phyloP scores from a whole-genome alignment of 208 protist species.

The Trypanosoma theileri region DNA sequence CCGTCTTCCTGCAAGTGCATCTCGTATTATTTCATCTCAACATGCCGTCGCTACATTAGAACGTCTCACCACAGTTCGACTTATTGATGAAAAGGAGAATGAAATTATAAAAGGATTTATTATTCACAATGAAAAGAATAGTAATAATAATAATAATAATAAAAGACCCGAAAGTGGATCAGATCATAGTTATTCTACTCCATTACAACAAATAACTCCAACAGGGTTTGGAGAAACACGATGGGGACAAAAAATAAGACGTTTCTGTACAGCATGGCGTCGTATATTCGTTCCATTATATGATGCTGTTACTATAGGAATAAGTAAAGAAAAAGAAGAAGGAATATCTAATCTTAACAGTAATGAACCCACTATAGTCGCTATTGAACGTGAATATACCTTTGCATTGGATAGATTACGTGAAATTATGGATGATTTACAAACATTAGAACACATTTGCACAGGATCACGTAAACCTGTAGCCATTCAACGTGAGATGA shows the following conservation, averaged over 20 bases:
- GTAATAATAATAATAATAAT: not conserved
- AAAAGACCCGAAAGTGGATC: not conserved
- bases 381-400: constrained; percentile 25
- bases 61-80: constrained; percentile 60
- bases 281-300: not conserved
- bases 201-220: too few species aligned
- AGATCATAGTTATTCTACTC: not conserved
- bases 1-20: constrained; percentile 90
- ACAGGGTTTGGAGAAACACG: constrained; percentile 24
- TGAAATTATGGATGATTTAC: constrained; percentile 20
- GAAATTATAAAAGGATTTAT: not conserved
- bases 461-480: constrained; percentile 72
- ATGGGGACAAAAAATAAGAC: constrained; percentile 55
- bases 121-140: not conserved
- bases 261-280: constrained; percentile 41
- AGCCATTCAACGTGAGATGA: constrained; percentile 84
- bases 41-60: constrained; percentile 62
- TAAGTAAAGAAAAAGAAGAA: not conserved
- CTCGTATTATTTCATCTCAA: constrained; percentile 73
- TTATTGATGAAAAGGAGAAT: constrained; percentile 50
- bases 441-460: constrained; percentile 10
- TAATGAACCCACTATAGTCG: constrained; percentile 16
- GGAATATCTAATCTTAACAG: not conserved
- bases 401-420: constrained; percentile 17
- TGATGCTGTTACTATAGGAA: not conserved